Conservation (phyloP, 192 early-diverging fungal genomes). For the Coemansia sp. region DNA sequence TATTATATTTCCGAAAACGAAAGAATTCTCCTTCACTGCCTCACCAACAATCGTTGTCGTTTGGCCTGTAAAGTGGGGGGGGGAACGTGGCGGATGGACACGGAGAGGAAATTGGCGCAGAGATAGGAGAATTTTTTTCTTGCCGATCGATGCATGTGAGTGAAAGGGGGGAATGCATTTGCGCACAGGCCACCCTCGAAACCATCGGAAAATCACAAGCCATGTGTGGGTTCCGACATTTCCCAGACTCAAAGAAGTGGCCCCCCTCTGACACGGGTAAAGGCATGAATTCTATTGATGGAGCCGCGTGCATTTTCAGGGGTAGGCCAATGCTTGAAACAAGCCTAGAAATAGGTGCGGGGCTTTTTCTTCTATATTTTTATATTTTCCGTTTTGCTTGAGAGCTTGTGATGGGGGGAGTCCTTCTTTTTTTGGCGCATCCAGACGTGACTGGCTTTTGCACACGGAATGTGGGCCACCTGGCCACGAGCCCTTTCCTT, state of each 20-base stretch:
- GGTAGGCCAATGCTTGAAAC: not conserved
- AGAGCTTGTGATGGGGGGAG: not conserved
- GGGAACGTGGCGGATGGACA: not conserved
- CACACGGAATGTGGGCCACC: conserved; percentile 5
- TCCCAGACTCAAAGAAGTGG: conserved; percentile 1
- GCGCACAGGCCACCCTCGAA: conserved; percentile 6
- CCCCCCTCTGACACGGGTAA: conserved; percentile 2
- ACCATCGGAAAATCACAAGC: conserved; percentile 8
- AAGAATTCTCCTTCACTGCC: not conserved
- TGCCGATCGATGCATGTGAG: conserved; percentile 2
- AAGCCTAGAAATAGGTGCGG: not conserved
- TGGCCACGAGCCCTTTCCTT: not conserved
- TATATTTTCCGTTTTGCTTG: not conserved
- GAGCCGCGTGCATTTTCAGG: not conserved
- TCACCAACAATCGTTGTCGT: not conserved
- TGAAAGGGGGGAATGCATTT: not conserved
- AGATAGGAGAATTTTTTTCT: conserved; percentile 2
- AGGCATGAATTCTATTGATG: not conserved
- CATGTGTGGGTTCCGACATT: conserved; percentile 6
- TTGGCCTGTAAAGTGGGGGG: not conserved
- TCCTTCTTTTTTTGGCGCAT: not conserved
- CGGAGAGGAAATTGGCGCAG: not conserved
- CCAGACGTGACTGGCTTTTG: conserved; percentile 15
- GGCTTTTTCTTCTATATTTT: not conserved
- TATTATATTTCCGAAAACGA: not conserved